phyloP scores from a whole-genome alignment of 2,329 filamentous ascomycete species.

The Canariomyces notabilis region DNA sequence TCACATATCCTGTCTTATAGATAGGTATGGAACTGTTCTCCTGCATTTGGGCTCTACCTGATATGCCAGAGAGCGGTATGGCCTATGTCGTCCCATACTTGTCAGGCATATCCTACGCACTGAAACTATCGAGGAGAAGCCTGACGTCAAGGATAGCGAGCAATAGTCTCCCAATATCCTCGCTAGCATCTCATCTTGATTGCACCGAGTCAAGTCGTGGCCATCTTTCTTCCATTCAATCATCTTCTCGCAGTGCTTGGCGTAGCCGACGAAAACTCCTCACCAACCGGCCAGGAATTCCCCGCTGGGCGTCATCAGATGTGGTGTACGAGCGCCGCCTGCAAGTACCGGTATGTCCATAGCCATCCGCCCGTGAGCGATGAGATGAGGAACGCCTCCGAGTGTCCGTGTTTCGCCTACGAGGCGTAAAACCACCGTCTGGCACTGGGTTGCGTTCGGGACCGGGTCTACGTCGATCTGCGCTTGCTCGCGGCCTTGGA shows the following conservation, averaged over 20 bases:
- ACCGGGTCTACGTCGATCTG: constrained; percentile 7
- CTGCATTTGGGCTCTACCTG: no score
- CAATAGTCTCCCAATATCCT: background rate
- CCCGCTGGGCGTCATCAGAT: background rate
- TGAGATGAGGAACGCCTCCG: background rate
- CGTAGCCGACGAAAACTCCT: constrained; percentile 5
- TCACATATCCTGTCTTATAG: no score
- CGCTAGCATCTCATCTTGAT: background rate
- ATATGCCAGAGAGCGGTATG: no score
- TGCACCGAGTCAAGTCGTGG: background rate
- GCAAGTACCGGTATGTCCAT: background rate
- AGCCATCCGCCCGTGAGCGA: background rate
- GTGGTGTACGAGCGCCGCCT: background rate
- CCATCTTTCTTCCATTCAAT: background rate
- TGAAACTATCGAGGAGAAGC: no score
- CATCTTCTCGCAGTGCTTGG: constrained; percentile 4
- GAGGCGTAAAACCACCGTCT: background rate
- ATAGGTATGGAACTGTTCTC: no score
- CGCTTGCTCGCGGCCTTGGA: background rate
- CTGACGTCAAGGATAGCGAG: background rate
- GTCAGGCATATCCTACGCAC: no score
- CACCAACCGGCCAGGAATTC: background rate
- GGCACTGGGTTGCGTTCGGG: constrained; percentile 2
- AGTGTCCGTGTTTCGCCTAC: background rate
- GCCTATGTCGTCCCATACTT: no score